A percentile compares a stretch with the other conserved stretches of the same genome.
phyloP scores from a whole-genome alignment of 2,329 filamentous ascomycete genomes.

The Nothophaeocryptopus gaeumannii region DNA sequence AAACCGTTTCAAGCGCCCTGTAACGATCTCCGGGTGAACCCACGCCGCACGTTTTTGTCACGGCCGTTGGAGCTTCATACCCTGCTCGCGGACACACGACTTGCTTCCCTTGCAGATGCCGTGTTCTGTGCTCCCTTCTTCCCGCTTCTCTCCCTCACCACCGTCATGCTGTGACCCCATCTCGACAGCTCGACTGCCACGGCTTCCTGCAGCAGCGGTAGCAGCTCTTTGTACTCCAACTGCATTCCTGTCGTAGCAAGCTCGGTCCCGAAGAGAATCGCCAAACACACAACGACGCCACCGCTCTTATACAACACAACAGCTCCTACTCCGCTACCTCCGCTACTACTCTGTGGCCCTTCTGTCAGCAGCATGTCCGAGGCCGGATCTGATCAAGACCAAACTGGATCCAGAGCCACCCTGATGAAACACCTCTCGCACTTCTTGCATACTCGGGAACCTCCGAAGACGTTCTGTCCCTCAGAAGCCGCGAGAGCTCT shows the following conservation, averaged over 20 bases:
- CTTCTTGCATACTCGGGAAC: slow-evolving; percentile 27
- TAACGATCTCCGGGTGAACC: no score
- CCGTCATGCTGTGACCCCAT: not conserved
- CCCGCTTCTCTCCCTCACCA: not conserved
- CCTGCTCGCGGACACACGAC: not conserved
- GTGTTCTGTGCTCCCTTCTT: slow-evolving; percentile 3
- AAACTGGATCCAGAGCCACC: slow-evolving; percentile 1
- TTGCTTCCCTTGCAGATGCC: not conserved
- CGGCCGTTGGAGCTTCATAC: not conserved
- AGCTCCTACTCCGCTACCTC: no score
- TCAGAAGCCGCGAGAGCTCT: slow-evolving; percentile 51
- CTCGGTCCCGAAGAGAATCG: slow-evolving; percentile 9
- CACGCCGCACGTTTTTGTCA: slow-evolving; percentile 5
- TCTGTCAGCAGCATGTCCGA: slow-evolving; percentile 8
- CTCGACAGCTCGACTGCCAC: slow-evolving; percentile 5
- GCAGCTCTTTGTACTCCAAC: not conserved
- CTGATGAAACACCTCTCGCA: slow-evolving; percentile 23
- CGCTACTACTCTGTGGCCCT: not conserved
- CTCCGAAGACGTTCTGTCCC: slow-evolving; percentile 54
- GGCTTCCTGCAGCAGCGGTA: slow-evolving; percentile 7
- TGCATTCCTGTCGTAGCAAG: slow-evolving; percentile 5
- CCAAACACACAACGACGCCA: not conserved
- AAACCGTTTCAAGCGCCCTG: not conserved
- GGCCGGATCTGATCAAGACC: slow-evolving; percentile 4
- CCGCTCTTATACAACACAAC: no score